Percentiles rank a stretch among this genome's conserved stretches.
phyloP scores from a whole-genome alignment of 78 protist genomes.

The Thecamonas trahens region DNA sequence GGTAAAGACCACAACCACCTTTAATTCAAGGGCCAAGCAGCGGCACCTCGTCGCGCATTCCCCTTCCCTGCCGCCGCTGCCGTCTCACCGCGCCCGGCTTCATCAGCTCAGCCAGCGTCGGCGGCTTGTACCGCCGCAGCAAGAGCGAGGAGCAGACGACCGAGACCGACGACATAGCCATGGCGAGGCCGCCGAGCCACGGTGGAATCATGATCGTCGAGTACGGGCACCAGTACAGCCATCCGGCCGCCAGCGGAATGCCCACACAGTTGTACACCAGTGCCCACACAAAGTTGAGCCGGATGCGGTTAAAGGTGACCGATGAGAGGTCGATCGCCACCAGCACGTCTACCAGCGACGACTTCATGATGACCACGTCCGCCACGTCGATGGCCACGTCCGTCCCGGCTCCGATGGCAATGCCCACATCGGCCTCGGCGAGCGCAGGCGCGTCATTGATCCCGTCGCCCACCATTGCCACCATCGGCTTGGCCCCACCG shows the following conservation, averaged over 20 bases:
- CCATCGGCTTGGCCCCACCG: too few species aligned
- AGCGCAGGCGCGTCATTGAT: conserved; percentile 82
- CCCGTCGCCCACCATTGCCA: conserved; percentile 91
- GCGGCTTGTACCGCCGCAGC: conserved; percentile 59
- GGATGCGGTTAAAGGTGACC: conserved; percentile 30
- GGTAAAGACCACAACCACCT: too few species aligned
- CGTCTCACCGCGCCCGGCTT: too few species aligned
- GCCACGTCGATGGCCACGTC: conserved; percentile 48
- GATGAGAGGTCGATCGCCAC: conserved; percentile 20
- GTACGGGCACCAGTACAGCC: not conserved
- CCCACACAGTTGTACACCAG: conserved; percentile 45
- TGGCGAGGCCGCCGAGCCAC: conserved; percentile 73
- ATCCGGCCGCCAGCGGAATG: conserved; percentile 76
- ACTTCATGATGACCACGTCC: conserved; percentile 42
- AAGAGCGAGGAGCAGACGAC: conserved; percentile 76
- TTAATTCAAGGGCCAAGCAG: too few species aligned
- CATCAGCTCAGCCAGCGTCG: too few species aligned
- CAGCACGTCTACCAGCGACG: conserved; percentile 18
- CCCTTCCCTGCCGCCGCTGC: too few species aligned
- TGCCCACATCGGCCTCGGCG: conserved; percentile 78
- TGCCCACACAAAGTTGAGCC: conserved; percentile 60
- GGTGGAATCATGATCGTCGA: conserved; percentile 69
- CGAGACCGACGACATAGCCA: conserved; percentile 83
- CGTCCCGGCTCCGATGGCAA: conserved; percentile 87
- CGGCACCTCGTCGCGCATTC: too few species aligned